Percentiles rank a stretch among this genome's conserved stretches.
Evolutionary conservation across 176 grass and related monocot species (phyloP).

Genomic region (Chloris gayana): DNA sequence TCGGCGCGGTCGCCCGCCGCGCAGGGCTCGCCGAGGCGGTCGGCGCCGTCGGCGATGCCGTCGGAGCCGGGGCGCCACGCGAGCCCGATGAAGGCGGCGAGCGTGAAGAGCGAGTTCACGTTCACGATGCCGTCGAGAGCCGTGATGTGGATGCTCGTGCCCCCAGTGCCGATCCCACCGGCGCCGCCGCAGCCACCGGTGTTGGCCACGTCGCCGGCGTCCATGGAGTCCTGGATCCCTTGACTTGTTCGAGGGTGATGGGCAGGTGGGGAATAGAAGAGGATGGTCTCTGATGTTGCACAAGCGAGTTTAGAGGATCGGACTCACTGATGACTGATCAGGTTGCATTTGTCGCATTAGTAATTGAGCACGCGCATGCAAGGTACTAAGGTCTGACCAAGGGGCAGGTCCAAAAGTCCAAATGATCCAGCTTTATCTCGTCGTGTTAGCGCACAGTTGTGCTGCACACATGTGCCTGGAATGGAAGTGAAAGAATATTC

Average conservation of each 20-base stretch:
- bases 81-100: conserved; percentile 76
- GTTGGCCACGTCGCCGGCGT: conserved; percentile 1
- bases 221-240: conserved; percentile 12
- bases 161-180: conserved; percentile 29
- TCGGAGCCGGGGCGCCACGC: conserved; percentile 69
- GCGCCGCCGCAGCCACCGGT: neutral
- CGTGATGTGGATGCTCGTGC: conserved; percentile 84
- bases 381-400: too few species aligned
- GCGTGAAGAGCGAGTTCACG: conserved; percentile 91
- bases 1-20: conserved; percentile 55
- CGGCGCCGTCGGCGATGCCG: conserved; percentile 42
- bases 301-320: too few species aligned
- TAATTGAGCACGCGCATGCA: too few species aligned
- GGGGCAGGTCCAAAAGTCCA: too few species aligned
- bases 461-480: too few species aligned
- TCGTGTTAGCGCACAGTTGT: too few species aligned
- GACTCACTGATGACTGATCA: too few species aligned
- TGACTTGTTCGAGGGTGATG: neutral
- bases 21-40: conserved; percentile 40
- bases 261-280: too few species aligned
- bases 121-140: conserved; percentile 95
- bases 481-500: too few species aligned
- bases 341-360: too few species aligned
- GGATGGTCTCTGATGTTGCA: neutral
- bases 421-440: too few species aligned